Conservation (phyloP, 495 filamentous ascomycete genomes). For the Ascobolus immersus region DNA sequence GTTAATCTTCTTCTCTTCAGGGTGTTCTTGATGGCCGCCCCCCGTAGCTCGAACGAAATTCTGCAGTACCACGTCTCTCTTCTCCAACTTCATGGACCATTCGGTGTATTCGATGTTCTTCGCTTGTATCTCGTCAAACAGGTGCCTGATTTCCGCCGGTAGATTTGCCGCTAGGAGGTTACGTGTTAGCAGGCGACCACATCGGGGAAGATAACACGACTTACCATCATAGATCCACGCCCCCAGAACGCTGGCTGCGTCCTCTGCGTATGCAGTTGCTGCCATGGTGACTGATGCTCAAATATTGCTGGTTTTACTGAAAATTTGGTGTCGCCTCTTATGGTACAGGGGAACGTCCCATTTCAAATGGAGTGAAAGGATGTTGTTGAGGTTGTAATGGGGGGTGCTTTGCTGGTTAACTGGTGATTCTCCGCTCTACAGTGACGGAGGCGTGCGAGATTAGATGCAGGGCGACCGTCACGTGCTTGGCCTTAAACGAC, state of each 20-base stretch:
- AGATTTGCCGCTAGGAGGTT: conserved; percentile 43
- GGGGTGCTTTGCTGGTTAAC: background rate
- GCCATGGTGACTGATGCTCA: conserved; percentile 11
- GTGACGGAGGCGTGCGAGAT: too few relatives aligned
- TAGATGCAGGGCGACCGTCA: too few relatives aligned
- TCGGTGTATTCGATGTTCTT: conserved; percentile 65
- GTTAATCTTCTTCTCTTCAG: conserved; percentile 55
- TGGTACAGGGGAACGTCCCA: background rate
- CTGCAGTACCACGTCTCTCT: conserved; percentile 58
- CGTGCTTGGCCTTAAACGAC: too few relatives aligned
- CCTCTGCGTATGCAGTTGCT: too few relatives aligned
- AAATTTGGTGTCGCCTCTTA: background rate
- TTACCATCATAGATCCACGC: conserved; percentile 66
- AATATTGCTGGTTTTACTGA: background rate
- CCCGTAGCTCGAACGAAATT: conserved; percentile 74
- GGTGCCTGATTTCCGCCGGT: conserved; percentile 69
- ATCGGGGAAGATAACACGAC: background rate
- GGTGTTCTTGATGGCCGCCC: conserved; percentile 45
- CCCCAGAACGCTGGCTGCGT: conserved; percentile 73
- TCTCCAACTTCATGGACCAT: conserved; percentile 43
- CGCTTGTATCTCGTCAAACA: conserved; percentile 80
- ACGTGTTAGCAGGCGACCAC: conserved; percentile 4
- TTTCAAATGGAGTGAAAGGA: background rate
- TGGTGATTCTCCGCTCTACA: too few relatives aligned
- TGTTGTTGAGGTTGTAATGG: background rate